Conservation (phyloP, 2,329 filamentous ascomycete genomes). For the Diplodia mutila region DNA sequence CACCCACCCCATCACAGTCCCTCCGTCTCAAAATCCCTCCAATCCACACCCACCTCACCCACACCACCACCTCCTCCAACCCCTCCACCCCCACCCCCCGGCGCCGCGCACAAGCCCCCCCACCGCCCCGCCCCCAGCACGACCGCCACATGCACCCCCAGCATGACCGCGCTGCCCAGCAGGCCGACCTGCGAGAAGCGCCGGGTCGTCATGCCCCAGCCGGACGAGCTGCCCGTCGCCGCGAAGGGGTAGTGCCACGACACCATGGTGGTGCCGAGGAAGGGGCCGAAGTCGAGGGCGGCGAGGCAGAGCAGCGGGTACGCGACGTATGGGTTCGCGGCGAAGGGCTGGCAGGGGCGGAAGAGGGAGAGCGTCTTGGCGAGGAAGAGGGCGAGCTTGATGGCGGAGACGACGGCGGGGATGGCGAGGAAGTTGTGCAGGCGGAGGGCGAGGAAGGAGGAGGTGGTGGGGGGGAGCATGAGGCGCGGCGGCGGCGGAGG, state of each 20-base stretch:
- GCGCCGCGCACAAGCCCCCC: constrained; percentile 38
- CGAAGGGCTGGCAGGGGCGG: constrained; percentile 72
- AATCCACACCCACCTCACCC: not conserved
- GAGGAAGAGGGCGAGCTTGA: constrained; percentile 67
- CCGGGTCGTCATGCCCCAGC: not conserved
- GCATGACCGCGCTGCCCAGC: constrained; percentile 47
- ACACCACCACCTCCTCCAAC: not conserved
- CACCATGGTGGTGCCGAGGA: constrained; percentile 29
- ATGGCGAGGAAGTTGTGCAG: constrained; percentile 38
- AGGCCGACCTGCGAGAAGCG: constrained; percentile 8
- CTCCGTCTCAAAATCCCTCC: not conserved
- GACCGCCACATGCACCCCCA: constrained; percentile 53
- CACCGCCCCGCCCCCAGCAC: constrained; percentile 43
- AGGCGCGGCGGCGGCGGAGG: not conserved
- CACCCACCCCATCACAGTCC: not conserved
- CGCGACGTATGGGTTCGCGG: constrained; percentile 65
- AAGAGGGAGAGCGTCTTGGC: constrained; percentile 69
- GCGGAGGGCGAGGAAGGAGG: constrained; percentile 34
- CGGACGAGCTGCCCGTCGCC: not conserved
- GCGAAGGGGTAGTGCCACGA: not conserved
- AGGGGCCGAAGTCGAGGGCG: constrained; percentile 60
- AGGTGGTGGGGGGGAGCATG: constrained; percentile 30
- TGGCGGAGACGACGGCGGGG: constrained; percentile 38
- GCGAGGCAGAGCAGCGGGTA: constrained; percentile 72
- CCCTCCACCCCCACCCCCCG: not conserved